phyloP scores from a whole-genome alignment of 2,329 filamentous ascomycete genomes.

The Hypoxylon sp. region DNA sequence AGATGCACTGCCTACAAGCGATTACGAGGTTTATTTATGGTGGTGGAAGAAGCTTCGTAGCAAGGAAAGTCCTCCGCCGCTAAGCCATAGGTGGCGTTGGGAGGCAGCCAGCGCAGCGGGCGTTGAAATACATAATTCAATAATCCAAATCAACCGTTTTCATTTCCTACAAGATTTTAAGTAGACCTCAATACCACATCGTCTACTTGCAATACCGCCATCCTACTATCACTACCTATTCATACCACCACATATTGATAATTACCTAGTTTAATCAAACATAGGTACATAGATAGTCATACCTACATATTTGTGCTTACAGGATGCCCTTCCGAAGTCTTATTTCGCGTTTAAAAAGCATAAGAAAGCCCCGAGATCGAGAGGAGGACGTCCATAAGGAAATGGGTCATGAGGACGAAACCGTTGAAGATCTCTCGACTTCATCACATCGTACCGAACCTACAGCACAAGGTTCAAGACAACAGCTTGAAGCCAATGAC shows the following conservation, averaged over 20 bases:
- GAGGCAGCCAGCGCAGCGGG: slow-evolving; percentile 11
- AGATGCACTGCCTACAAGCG: not conserved
- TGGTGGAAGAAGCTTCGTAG: not conserved
- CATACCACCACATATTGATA: not conserved
- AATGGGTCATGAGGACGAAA: not conserved
- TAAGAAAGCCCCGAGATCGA: slow-evolving; percentile 8
- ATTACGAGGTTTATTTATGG: not conserved
- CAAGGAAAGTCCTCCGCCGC: not conserved
- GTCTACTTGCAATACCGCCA: not conserved
- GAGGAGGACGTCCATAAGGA: not conserved
- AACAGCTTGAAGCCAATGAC: not conserved
- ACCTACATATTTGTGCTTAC: not conserved
- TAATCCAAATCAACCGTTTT: not conserved
- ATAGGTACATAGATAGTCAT: no score
- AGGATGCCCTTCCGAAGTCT: slow-evolving; percentile 24
- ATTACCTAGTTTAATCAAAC: not conserved
- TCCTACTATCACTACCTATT: not conserved
- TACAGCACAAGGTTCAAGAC: not conserved
- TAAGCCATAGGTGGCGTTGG: slow-evolving; percentile 12
- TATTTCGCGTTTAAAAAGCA: slow-evolving; percentile 24
- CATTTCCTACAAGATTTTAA: not conserved
- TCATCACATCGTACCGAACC: slow-evolving; percentile 5
- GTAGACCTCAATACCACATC: not conserved
- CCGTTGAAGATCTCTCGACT: not conserved
- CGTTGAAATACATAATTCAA: not conserved